Evolutionary conservation across 495 filamentous ascomycete genomes (phyloP).

Genomic region (Paragyromitra xinjiangensis): DNA sequence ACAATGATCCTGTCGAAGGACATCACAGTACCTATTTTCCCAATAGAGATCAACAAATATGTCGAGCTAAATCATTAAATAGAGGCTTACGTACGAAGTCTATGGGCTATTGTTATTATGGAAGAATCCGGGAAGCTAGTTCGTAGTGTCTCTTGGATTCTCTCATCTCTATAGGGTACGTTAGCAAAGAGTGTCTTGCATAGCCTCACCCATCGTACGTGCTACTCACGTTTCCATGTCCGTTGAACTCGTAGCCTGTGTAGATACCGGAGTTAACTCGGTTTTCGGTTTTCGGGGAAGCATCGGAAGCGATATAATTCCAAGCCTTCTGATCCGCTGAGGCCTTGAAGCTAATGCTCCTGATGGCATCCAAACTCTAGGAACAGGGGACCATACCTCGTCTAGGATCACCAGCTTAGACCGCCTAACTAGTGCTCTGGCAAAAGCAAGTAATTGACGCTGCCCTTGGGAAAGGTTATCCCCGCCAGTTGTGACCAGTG

Average conservation of each 20-base stretch:
- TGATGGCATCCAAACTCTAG: neutral
- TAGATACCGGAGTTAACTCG: slow-evolving; percentile 28
- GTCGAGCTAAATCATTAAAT: neutral
- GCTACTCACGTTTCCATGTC: slow-evolving; percentile 49
- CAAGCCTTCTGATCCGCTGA: slow-evolving; percentile 4
- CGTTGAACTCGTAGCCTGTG: slow-evolving; percentile 51
- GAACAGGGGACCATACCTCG: slow-evolving; percentile 40
- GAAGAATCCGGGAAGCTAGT: slow-evolving; percentile 47
- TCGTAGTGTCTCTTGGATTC: slow-evolving; percentile 47
- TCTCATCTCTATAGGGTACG: slow-evolving; percentile 44
- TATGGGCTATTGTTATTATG: slow-evolving; percentile 50
- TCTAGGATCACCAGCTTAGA: slow-evolving; percentile 54
- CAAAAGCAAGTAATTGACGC: slow-evolving; percentile 51
- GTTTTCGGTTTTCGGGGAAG: slow-evolving; percentile 29
- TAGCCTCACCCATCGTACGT: neutral
- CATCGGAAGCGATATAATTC: slow-evolving; percentile 29
- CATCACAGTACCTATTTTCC: slow-evolving; percentile 49
- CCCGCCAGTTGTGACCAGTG: slow-evolving; percentile 40
- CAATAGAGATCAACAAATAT: slow-evolving; percentile 7
- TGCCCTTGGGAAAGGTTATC: slow-evolving; percentile 52
- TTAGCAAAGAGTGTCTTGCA: slow-evolving; percentile 10
- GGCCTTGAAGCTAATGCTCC: neutral
- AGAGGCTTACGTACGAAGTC: slow-evolving; percentile 31
- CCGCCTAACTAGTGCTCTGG: slow-evolving; percentile 46
- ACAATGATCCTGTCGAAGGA: slow-evolving; percentile 50